Percentiles rank a stretch among this genome's conserved stretches.
These are phyloP conservation scores for Kappamyces sp. DNA, from an alignment of 192 early-diverging fungal species.

Conservation along the genomic window DNA sequence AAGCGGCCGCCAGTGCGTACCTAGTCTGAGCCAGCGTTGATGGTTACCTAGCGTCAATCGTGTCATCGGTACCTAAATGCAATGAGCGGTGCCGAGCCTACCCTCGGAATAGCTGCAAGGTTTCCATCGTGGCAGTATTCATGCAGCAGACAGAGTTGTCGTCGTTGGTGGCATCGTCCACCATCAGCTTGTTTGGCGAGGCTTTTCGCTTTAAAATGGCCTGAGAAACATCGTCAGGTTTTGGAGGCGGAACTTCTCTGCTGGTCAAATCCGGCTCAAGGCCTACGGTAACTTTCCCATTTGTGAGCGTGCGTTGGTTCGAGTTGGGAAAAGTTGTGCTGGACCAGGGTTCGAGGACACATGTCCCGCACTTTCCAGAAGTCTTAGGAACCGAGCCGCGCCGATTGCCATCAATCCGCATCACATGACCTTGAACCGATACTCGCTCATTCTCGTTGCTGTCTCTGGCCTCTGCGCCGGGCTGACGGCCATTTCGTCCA, in stretches of 20 bases:
- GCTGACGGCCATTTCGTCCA: too few species aligned
- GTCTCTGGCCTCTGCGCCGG: too few species aligned
- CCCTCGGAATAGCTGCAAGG: constrained; percentile 87
- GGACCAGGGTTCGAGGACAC: too few species aligned
- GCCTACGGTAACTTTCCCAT: too few species aligned
- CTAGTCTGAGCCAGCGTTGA: not conserved
- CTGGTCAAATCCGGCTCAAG: not conserved
- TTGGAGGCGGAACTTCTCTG: constrained; percentile 35
- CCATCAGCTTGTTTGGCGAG: constrained; percentile 97
- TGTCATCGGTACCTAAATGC: not conserved
- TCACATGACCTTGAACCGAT: too few species aligned
- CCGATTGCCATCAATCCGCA: too few species aligned
- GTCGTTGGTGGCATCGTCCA: constrained; percentile 94
- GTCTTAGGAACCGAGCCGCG: too few species aligned
- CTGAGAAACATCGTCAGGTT: constrained; percentile 74
- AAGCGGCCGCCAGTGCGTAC: not conserved
- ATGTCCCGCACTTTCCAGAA: too few species aligned
- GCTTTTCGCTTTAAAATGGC: constrained; percentile 94
- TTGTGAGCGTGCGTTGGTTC: too few species aligned
- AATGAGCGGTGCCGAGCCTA: constrained; percentile 4
- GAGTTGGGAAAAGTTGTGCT: too few species aligned
- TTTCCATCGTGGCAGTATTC: constrained; percentile 88
- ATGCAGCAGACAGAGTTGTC: constrained; percentile 94
- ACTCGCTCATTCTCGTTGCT: too few species aligned
- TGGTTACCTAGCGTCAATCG: not conserved